Evolutionary conservation across 1,284 basidiomycete species (phyloP), one percentile per base, ranked within the genome.

Genomic region (Melampsora allii-populina): DNA sequence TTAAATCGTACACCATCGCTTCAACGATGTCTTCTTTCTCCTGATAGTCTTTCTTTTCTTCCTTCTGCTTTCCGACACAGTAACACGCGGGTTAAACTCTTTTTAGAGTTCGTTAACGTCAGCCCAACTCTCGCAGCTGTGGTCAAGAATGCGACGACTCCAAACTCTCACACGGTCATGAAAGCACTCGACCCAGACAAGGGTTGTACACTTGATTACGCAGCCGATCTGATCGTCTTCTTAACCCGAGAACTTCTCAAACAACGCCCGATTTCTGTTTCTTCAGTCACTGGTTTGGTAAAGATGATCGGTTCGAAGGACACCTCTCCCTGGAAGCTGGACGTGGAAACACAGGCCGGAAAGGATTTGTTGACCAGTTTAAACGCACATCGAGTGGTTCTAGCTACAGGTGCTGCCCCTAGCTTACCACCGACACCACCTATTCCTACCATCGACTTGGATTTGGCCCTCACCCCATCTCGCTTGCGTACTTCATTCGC

Each of bases 61-160:
- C 36, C 7, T 10, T 36, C 29, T 29, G 29, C 29, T 36, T 36
- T 10, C 36, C 36, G 36, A 6, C 36, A 36, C 36, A 67, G 66
- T 19, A 67, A 67, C 29, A 67, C 66, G 10, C 56, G 59, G 36
- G 39, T 67, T 24, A 29, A 59, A 56, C 29, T 67, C 27, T 67
- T 67, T 12, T 31, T 67, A 6, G 31, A 67, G 12, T 67, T 58
- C 58, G 66, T 67, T 31, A 36, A 31, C 31, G 29, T 39, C 14
- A 67, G 66, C 58, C 53, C 66, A 6, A 67, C 66, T 10, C 29
- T 67, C 3, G 14, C 53, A 9, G 27, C 56, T 12, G 29, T 67
- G n/a, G 53, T 67, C 29, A 9, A 67, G 12, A 53, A 59, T 12
- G 33, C 31, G 2, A 53, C 45, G 4, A 0, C 5, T 12, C 33